Conservation (phyloP, 169 alveolate species). For the Plasmodium inui region DNA sequence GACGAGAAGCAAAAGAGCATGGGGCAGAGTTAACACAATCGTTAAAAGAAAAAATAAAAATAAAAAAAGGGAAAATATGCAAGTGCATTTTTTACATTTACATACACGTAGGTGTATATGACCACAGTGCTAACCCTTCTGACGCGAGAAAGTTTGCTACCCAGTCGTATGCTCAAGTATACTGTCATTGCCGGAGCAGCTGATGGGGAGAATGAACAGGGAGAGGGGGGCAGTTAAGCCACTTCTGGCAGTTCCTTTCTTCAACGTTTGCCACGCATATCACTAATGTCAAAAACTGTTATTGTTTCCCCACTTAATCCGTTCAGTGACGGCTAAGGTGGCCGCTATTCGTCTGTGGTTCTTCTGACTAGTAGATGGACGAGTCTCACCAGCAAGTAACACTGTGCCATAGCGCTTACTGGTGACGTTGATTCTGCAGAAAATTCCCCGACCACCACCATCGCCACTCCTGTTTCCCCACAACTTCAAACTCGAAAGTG, state of each 20-base stretch:
- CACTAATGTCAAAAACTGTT: not conserved
- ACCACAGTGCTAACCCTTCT: not conserved
- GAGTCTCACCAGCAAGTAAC: not conserved
- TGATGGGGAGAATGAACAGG: not conserved
- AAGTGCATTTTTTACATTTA: not conserved
- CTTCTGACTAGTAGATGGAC: not conserved
- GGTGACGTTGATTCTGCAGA: not conserved
- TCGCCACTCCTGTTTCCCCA: not conserved
- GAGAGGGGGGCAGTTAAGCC: not conserved
- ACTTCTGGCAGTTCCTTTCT: not conserved
- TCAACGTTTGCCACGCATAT: not conserved
- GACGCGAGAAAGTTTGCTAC: not conserved
- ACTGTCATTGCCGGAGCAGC: not conserved
- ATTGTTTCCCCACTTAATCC: not conserved
- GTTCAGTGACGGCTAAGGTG: not conserved
- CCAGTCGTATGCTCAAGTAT: not conserved
- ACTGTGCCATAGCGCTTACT: not conserved
- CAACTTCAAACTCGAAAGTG: not conserved
- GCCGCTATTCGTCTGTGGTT: not conserved
- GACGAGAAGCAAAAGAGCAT: not conserved
- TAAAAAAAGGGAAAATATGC: not conserved
- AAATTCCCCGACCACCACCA: too few relatives aligned
- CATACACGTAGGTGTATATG: not conserved
- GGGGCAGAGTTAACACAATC: not conserved
- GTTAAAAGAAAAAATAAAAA: not conserved